phyloP scores from a whole-genome alignment of 2,329 filamentous ascomycete genomes.

The Sodiomyces alkalinus region DNA sequence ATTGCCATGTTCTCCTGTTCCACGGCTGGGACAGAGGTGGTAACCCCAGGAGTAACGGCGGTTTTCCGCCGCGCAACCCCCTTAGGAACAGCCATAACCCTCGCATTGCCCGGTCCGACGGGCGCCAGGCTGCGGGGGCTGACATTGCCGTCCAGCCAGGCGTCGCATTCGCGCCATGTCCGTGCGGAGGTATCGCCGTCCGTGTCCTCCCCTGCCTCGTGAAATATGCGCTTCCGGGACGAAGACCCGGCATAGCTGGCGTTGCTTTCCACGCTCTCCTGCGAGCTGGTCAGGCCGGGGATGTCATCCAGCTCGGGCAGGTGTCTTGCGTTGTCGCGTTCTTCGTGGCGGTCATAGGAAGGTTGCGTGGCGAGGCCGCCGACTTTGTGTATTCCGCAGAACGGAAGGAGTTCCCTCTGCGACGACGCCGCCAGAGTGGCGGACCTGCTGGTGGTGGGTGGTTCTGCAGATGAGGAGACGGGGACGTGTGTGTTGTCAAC shows the following conservation, averaged over 20 bases:
- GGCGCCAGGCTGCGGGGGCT: slow-evolving; percentile 24
- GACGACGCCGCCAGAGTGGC: slow-evolving; percentile 2
- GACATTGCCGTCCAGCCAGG: slow-evolving; percentile 22
- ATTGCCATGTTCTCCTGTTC: slow-evolving; percentile 32
- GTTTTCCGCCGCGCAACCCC: slow-evolving; percentile 10
- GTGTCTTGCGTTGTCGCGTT: slow-evolving; percentile 13
- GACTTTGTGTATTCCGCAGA: slow-evolving; percentile 65
- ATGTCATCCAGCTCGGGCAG: slow-evolving; percentile 22
- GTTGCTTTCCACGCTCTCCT: slow-evolving; percentile 32
- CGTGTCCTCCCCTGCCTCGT: slow-evolving; percentile 24
- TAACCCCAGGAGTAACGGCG: slow-evolving; percentile 1
- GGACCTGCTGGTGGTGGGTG: slow-evolving; percentile 6
- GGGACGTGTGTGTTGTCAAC: slow-evolving; percentile 3
- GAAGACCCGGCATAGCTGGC: slow-evolving; percentile 7
- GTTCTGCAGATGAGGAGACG: slow-evolving; percentile 9
- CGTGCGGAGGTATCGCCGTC: slow-evolving; percentile 9
- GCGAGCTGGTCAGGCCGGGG: slow-evolving; percentile 37
- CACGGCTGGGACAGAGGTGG: slow-evolving; percentile 5
- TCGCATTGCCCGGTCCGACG: slow-evolving; percentile 20
- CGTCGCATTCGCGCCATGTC: slow-evolving; percentile 12
- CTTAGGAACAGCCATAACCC: slow-evolving; percentile 33
- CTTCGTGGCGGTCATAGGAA: slow-evolving; percentile 1
- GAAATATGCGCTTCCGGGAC: slow-evolving; percentile 31
- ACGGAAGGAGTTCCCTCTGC: slow-evolving; percentile 55
- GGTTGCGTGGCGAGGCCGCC: slow-evolving; percentile 52